A percentile compares a stretch with the other conserved stretches of the same genome.
Evolutionary conservation across 257 asterid genomes (phyloP).

Genomic region (Nyctanthes arbortristis): DNA sequence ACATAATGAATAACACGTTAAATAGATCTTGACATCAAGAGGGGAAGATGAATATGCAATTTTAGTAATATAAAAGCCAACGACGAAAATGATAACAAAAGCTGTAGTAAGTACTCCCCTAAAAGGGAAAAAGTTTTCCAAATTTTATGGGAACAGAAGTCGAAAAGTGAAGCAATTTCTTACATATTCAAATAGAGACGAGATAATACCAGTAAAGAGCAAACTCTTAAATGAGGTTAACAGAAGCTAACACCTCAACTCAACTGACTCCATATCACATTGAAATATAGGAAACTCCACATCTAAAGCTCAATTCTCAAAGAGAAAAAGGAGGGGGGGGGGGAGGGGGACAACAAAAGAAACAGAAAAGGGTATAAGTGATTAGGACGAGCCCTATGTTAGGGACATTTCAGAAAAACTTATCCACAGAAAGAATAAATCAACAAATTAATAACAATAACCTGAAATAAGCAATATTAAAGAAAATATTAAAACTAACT

Average conservation of each 20-base stretch:
- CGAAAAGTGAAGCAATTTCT: background rate
- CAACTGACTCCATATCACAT: background rate
- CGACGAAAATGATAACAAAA: too few relatives aligned
- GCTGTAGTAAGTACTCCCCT: background rate
- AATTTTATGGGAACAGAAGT: background rate
- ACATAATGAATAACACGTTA: too few relatives aligned
- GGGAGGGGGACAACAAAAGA: background rate
- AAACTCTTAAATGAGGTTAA: background rate
- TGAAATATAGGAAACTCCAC: background rate
- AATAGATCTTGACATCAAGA: too few relatives aligned
- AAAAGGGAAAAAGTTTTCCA: background rate
- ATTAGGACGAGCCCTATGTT: too few relatives aligned
- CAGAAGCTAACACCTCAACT: background rate
- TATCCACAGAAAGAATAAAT: slow-evolving; percentile 5
- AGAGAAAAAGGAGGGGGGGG: background rate
- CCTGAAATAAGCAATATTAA: background rate
- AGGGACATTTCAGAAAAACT: background rate
- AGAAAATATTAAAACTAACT: background rate
- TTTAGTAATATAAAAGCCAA: too few relatives aligned
- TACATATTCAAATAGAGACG: background rate
- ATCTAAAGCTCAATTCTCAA: background rate
- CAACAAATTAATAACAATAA: background rate
- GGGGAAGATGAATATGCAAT: too few relatives aligned
- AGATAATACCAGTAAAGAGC: background rate
- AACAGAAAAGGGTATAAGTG: background rate